phyloP scores from a whole-genome alignment of 306 rosid genomes.

The Pueraria montana region DNA sequence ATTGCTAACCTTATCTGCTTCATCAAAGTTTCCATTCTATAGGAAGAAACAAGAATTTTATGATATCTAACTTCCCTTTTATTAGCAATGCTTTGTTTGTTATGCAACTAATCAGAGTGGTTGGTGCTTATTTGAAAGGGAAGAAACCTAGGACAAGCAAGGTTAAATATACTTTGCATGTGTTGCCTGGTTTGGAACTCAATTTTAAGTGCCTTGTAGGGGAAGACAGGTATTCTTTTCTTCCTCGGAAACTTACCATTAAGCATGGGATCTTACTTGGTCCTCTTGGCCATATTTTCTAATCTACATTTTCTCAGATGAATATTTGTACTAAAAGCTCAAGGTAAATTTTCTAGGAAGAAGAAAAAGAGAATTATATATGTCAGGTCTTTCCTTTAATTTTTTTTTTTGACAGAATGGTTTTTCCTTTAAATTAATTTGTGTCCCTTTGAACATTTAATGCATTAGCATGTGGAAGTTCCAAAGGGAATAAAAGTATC shows the following conservation, averaged over 20 bases:
- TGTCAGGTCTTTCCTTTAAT: constrained; percentile 41
- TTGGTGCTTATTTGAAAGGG: constrained; percentile 63
- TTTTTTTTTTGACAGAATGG: too few species aligned
- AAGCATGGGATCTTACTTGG: constrained; percentile 42
- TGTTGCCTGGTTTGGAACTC: constrained; percentile 62
- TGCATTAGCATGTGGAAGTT: constrained; percentile 31
- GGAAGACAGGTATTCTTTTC: constrained; percentile 72
- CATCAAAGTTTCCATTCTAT: constrained; percentile 60
- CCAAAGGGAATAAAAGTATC: constrained; percentile 17
- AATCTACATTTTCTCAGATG: constrained; percentile 3
- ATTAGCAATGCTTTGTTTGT: constrained; percentile 33
- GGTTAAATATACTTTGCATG: constrained; percentile 75
- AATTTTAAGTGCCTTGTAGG: constrained; percentile 46
- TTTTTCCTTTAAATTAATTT: constrained; percentile 38
- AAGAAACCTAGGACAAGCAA: constrained; percentile 57
- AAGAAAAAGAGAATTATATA: not conserved
- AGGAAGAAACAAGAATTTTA: constrained; percentile 6
- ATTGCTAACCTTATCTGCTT: constrained; percentile 68
- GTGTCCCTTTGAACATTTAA: not conserved
- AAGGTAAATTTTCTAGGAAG: constrained; percentile 4
- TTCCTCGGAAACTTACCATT: constrained; percentile 52
- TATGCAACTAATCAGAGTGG: not conserved
- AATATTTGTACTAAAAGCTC: not conserved
- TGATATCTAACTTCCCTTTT: constrained; percentile 39
- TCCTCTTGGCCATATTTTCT: not conserved